Evolutionary conservation across 2,329 filamentous ascomycete species (phyloP).

Genomic region (Colletotrichum melonis): DNA sequence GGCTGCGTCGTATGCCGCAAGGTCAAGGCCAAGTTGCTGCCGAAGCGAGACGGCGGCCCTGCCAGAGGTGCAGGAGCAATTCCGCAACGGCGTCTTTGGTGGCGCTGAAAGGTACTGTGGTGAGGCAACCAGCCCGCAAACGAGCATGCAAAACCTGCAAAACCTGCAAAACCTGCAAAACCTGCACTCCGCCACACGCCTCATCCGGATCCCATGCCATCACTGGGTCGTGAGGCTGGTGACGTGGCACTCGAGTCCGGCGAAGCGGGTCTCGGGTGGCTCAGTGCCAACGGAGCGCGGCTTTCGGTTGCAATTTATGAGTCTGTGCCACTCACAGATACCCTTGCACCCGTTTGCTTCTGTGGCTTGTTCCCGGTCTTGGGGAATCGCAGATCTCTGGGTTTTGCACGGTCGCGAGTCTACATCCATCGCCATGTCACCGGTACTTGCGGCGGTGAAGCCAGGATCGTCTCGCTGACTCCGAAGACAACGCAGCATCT

Average conservation of each 20-base stretch:
- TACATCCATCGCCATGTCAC: background rate
- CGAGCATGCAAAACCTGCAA: slow-evolving; percentile 9
- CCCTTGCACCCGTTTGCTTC: slow-evolving; percentile 8
- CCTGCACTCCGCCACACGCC: slow-evolving; percentile 38
- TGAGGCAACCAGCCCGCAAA: slow-evolving; percentile 32
- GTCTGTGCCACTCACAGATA: background rate
- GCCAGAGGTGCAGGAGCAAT: slow-evolving; percentile 28
- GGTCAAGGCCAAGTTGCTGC: background rate
- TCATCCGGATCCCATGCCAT: slow-evolving; percentile 24
- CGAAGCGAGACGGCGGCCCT: slow-evolving; percentile 20
- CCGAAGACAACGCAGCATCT: slow-evolving; percentile 12
- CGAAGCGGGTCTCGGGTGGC: slow-evolving; percentile 30
- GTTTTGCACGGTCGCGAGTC: slow-evolving; percentile 5
- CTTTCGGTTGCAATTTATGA: background rate
- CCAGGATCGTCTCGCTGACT: slow-evolving; percentile 34
- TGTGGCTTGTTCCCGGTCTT: slow-evolving; percentile 25
- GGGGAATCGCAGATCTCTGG: slow-evolving; percentile 31
- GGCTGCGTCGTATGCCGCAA: background rate
- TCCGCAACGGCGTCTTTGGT: slow-evolving; percentile 21
- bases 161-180: slow-evolving; percentile 12
- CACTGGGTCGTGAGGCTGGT: slow-evolving; percentile 35
- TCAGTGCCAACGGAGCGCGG: slow-evolving; percentile 23
- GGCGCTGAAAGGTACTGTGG: slow-evolving; percentile 25
- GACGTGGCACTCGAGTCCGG: slow-evolving; percentile 34
- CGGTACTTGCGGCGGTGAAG: slow-evolving; percentile 31